These are phyloP conservation scores for Schizosaccharomyces osmophilus DNA, from an alignment of 805 yeast species.

Conservation along the genomic window DNA sequence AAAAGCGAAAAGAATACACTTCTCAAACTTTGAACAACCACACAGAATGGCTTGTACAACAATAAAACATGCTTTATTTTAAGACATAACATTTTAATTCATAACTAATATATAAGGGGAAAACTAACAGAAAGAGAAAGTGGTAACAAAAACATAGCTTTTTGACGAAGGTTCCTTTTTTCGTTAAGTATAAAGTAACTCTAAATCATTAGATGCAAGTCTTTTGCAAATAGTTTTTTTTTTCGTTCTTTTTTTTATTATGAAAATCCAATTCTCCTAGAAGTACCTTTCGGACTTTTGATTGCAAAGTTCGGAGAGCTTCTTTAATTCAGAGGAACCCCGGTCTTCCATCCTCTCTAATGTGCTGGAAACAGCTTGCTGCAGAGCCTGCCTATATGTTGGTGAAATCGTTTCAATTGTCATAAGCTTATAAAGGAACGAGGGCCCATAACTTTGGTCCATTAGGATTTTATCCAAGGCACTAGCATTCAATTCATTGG, in stretches of 20 bases:
- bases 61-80: no score
- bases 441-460: neutral
- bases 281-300: neutral
- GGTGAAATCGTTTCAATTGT: neutral
- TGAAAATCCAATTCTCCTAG: neutral
- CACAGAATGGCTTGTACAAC: no score
- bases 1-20: no score
- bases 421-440: neutral
- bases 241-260: neutral
- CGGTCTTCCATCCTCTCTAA: neutral
- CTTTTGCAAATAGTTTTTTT: no score
- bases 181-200: no score
- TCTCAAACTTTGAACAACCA: no score
- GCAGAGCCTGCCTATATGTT: neutral
- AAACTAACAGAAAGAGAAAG: no score
- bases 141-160: no score
- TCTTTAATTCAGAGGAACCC: neutral
- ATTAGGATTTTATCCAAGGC: neutral
- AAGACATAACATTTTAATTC: no score
- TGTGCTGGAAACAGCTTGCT: neutral
- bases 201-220: no score
- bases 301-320: neutral
- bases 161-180: no score
- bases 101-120: no score
- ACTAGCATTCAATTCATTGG: neutral